Evolutionary conservation across 805 yeast genomes (phyloP).

Genomic region (Barnettozyma sucrosica): DNA sequence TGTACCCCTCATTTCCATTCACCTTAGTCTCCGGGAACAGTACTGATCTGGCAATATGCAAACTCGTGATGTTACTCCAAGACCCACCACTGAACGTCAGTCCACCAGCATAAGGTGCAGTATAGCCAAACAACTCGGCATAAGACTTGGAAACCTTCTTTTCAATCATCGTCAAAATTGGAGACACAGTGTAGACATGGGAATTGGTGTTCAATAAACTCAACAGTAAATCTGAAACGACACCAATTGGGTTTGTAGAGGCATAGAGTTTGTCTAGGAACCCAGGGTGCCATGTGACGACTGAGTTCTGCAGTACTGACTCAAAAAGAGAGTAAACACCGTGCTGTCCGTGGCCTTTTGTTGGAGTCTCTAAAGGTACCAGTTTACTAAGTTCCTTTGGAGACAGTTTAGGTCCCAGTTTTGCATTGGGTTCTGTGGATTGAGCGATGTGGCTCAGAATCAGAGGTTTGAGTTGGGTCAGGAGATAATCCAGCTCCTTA

Average conservation of each 20-base stretch:
- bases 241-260: conserved; percentile 80
- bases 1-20: conserved; percentile 45
- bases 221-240: conserved; percentile 62
- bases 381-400: conserved; percentile 42
- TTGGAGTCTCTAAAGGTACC: conserved; percentile 32
- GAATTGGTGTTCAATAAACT: conserved; percentile 75
- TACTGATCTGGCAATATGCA: conserved; percentile 69
- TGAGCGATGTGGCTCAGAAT: conserved; percentile 50
- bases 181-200: conserved; percentile 82
- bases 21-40: conserved; percentile 64
- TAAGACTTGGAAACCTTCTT: conserved; percentile 61
- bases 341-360: conserved; percentile 34
- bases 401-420: conserved; percentile 46
- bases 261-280: conserved; percentile 82
- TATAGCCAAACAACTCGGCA: conserved; percentile 60
- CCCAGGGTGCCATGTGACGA: conserved; percentile 84
- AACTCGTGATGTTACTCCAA: conserved; percentile 74
- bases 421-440: conserved; percentile 37
- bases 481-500: conserved; percentile 48
- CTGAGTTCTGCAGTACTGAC: conserved; percentile 55
- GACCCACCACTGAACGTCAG: conserved; percentile 84
- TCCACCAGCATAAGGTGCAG: conserved; percentile 60
- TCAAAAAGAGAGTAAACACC: conserved; percentile 48
- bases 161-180: conserved; percentile 71
- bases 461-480: conserved; percentile 44